Conservation (phyloP, 345 rosid genomes). For the Trapa incisa region DNA sequence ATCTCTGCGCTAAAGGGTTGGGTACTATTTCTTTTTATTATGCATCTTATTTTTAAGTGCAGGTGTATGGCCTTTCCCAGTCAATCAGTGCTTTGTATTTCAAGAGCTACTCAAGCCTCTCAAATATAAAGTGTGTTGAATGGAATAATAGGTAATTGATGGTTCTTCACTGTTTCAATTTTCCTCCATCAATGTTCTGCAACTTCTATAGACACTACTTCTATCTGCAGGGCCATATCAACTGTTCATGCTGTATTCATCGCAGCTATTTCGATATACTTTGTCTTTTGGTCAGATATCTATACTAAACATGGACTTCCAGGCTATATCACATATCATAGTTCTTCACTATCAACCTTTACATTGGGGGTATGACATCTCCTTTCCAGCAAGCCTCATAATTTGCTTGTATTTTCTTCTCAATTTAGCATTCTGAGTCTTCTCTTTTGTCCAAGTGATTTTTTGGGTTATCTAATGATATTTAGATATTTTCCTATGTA, state of each 20-base stretch:
- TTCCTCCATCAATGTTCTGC: neutral
- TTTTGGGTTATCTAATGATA: neutral
- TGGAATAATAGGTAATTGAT: constrained; percentile 53
- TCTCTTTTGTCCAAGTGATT: neutral
- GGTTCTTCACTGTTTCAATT: neutral
- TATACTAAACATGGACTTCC: constrained; percentile 24
- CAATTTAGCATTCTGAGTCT: no score
- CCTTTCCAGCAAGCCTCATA: neutral
- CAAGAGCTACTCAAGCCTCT: constrained; percentile 42
- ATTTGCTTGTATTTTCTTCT: neutral
- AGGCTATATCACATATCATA: constrained; percentile 30
- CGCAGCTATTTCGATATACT: constrained; percentile 37
- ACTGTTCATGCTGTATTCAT: constrained; percentile 53
- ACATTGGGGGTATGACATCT: constrained; percentile 39
- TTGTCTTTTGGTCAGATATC: constrained; percentile 52
- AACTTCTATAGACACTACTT: neutral
- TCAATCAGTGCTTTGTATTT: constrained; percentile 37
- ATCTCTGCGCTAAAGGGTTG: no score
- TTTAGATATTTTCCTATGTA: neutral
- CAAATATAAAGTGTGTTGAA: constrained; percentile 36
- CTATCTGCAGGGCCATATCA: constrained; percentile 43
- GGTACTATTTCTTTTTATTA: neutral
- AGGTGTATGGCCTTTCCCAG: constrained; percentile 54
- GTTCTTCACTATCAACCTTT: constrained; percentile 41
- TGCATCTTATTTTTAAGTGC: constrained; percentile 8